Percentiles rank a stretch among this genome's conserved stretches.
These are phyloP conservation scores for Psilocybe cubensis DNA, from an alignment of 768 basidiomycete species.

Conservation along the genomic window DNA sequence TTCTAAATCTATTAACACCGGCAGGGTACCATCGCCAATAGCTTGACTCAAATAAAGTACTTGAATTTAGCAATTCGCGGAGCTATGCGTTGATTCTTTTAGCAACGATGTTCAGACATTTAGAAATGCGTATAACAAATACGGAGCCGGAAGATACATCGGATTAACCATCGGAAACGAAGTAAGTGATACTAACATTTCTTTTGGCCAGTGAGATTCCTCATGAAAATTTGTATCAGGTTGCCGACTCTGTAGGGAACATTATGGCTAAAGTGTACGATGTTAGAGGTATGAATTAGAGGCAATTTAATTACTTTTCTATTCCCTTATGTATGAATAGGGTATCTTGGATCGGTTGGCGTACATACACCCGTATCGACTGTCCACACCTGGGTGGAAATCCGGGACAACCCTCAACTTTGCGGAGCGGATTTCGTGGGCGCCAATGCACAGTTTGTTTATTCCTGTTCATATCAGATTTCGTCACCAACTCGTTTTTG, in stretches of 20 bases:
- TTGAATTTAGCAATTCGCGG: constrained; percentile 25
- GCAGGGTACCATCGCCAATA: constrained; percentile 35
- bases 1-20: background rate
- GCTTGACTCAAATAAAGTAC: constrained; percentile 30
- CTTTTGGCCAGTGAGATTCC: background rate
- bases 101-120: constrained; percentile 43
- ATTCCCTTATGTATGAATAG: constrained; percentile 15
- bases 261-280: constrained; percentile 43
- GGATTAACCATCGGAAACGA: constrained; percentile 38
- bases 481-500: background rate
- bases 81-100: background rate
- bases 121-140: constrained; percentile 35
- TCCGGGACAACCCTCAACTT: constrained; percentile 34
- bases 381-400: constrained; percentile 41
- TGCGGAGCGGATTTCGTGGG: constrained; percentile 44
- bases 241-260: constrained; percentile 33
- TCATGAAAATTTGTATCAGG: constrained; percentile 8
- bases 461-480: background rate
- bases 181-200: background rate
- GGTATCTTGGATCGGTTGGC: constrained; percentile 37
- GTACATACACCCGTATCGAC: constrained; percentile 41
- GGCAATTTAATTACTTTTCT: background rate
- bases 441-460: constrained; percentile 44
- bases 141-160: constrained; percentile 36
- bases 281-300: constrained; percentile 32